These are phyloP conservation scores for Penicillium canariense DNA, from an alignment of 495 filamentous ascomycete species.

Conservation along the genomic window DNA sequence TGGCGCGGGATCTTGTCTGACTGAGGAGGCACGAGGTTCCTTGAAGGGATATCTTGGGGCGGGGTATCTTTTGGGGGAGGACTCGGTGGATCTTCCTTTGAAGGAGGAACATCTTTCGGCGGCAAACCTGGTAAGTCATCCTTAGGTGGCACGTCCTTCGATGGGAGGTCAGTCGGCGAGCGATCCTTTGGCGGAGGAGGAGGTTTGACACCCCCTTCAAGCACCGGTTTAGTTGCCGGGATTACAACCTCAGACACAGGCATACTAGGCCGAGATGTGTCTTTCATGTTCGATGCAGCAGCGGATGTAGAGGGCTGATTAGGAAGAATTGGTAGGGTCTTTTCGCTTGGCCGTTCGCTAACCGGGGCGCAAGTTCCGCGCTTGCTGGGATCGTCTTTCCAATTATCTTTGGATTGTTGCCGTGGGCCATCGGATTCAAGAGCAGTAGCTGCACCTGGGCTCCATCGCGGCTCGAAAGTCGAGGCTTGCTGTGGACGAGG, in stretches of 20 bases:
- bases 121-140: not conserved
- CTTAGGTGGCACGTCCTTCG: not conserved
- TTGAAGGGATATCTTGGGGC: not conserved
- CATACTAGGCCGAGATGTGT: not conserved
- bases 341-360: not conserved
- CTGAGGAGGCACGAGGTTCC: not conserved
- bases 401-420: not conserved
- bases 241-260: not conserved
- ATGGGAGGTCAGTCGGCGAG: not conserved
- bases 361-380: not conserved
- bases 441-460: not conserved
- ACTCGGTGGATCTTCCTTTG: not conserved
- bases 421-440: not conserved
- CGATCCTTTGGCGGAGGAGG: constrained; percentile 2
- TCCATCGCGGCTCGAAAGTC: not conserved
- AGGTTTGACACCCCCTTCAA: constrained; percentile 10
- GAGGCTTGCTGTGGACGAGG: constrained; percentile 4
- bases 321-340: constrained; percentile 3
- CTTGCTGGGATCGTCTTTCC: not conserved
- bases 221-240: constrained; percentile 20
- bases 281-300: not conserved
- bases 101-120: not conserved
- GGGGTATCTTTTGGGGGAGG: not conserved
- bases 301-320: not conserved
- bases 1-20: constrained; percentile 7